Base-by-base conservation (phyloP, 1,284 basidiomycete species). In the Rhodofomes roseus region DNA sequence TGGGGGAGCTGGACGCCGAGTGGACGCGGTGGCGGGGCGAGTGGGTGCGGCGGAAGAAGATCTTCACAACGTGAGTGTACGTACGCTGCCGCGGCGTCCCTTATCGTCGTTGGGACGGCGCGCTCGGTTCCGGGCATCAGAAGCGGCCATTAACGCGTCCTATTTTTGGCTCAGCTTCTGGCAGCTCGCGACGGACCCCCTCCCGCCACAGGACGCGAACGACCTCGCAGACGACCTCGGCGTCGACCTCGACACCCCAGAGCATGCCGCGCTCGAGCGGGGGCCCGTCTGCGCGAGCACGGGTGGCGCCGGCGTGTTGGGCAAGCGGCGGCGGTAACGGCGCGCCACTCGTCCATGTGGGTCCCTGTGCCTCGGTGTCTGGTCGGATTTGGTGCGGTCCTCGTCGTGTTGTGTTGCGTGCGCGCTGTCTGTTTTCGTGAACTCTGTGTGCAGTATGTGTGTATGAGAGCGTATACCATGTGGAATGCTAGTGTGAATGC, bases 1-100 rank as follows among this genome's bases (percentile, higher is more conserved):
- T 89, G 18, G 79, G 78, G 1, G 74, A 79, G 60, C 73, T 90
- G 46, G 85, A 90, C 56, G 67, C 73, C 2, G 88, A 91, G 48
- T 92, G 90, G 89, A 71, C 65, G 2, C 83, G 79, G 66, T 92
- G 90, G 89, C 77, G 86, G 61, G 73, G 75, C 1, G 87, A 93
- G 75, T 93, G 91, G 91, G 69, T 82, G 41, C 77, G 78, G 37
- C 77, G 91, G 56, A 83, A 79, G 68, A 90, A 89, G 68, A 72
- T 87, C 1, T 93, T 89, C 73, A 81, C 74, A 55, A 80, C 78
- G 90, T 92, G 74, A 63, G 84, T 78, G 41, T 4, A n/a, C 12
- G 8, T 22, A 16, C 36, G 41, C 41, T 31, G 11, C 52, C 36
- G 54, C 27, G 11, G 54, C 23, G 44, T 27, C 41, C 20, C 44